Conservation (phyloP, 1,139 yeast genomes). For the Geotrichum klebahnii region DNA sequence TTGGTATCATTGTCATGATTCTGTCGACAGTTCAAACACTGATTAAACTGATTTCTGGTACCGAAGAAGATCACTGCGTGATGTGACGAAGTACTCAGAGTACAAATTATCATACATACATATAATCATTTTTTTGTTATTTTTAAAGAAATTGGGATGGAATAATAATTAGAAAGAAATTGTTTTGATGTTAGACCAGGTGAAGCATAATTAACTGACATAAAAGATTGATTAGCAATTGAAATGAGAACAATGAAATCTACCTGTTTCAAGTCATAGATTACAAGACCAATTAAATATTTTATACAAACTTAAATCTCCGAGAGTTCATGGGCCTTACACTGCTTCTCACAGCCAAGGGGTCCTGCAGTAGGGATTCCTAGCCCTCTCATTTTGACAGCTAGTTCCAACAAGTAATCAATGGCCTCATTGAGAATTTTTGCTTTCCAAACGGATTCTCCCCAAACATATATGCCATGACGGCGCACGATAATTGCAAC, state of each 20-base stretch:
- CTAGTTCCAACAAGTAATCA: conserved; percentile 81
- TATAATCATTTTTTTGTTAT: no score
- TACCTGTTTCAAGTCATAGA: no score
- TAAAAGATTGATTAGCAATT: no score
- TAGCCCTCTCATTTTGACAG: conserved; percentile 60
- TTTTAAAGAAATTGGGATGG: no score
- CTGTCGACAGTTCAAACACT: conserved; percentile 74
- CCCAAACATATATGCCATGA: conserved; percentile 96
- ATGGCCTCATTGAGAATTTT: conserved; percentile 89
- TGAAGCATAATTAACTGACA: no score
- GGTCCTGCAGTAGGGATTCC: conserved; percentile 42
- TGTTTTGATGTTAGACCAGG: no score
- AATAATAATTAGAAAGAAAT: no score
- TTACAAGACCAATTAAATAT: neutral
- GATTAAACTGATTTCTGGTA: conserved; percentile 46
- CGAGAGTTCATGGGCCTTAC: conserved; percentile 1
- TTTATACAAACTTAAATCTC: neutral
- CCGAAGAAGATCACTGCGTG: conserved; percentile 27
- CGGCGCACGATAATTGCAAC: conserved; percentile 86
- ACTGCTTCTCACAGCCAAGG: conserved; percentile 3
- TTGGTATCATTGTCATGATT: conserved; percentile 75
- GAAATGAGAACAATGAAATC: no score
- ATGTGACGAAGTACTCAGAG: neutral
- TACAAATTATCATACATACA: neutral
- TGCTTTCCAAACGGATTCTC: conserved; percentile 87